Evolutionary conservation across 1,139 yeast species (phyloP), one percentile per base, ranked within the genome.

Genomic region (Magnusiomyces magnusii): DNA sequence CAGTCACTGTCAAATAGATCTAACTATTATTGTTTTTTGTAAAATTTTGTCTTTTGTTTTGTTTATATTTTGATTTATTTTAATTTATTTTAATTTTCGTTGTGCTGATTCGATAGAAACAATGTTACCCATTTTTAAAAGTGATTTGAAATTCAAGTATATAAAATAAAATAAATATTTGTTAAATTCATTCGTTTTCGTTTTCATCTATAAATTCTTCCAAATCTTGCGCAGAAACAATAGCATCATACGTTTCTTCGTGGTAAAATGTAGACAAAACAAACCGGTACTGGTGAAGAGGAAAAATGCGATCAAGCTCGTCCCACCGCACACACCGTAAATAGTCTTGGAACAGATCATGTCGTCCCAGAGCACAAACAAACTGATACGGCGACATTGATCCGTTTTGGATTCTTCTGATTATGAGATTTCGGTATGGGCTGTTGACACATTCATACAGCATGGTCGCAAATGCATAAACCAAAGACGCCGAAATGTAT

Each of bases 1-100:
- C 96, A 1, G 62, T 65, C n/a, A 54, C 57, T 34, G 44, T 36
- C 13, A 31, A 31, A n/a, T n/a, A n/a, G n/a, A n/a, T n/a, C n/a
- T n/a, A n/a, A n/a, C n/a, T n/a, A n/a, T n/a, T n/a, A n/a, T n/a
- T n/a, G n/a, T n/a, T n/a, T n/a, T n/a, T n/a, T n/a, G n/a, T n/a
- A n/a, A n/a, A n/a, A n/a, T n/a, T n/a, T n/a, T n/a, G n/a, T n/a
- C n/a, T n/a, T n/a, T n/a, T n/a, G 24, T 44, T 31, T 31, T 31
- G 36, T 31, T 31, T 31, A n/a, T n/a, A n/a, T n/a, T n/a, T n/a
- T n/a, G n/a, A n/a, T n/a, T n/a, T n/a, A n/a, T n/a, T n/a, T n/a
- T n/a, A n/a, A n/a, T n/a, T n/a, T n/a, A n/a, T n/a, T n/a, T n/a
- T n/a, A n/a, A n/a, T n/a, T n/a, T n/a, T n/a, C n/a, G n/a, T n/a